Base-by-base conservation (phyloP, 805 yeast species). In the Wickerhamiella kurtzmanii region DNA sequence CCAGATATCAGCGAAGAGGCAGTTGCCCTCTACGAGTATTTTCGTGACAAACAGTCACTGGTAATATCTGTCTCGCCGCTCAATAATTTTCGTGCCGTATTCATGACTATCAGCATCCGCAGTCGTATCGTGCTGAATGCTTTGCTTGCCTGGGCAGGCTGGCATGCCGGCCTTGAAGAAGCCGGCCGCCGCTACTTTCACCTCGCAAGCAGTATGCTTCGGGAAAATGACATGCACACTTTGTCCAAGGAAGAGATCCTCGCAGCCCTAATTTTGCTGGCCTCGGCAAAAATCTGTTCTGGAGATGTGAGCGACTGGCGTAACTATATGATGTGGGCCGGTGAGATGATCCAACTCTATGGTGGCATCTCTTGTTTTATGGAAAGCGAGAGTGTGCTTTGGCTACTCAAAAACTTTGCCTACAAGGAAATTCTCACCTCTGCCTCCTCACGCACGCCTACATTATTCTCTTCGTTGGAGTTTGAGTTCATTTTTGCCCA, bases 301-400 rank as follows among this genome's bases (percentile, higher is more conserved):
- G 94, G 94, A 5, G 94, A 84, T 60, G 85, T 82, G 35, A 71
- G 71, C 35, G 75, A 78, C 57, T 84, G 94, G 94, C 73, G 80
- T 2, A 68, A 74, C 22, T 75, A 79, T 55, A 65, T 84, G 48
- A 70, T 71, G 38, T 72, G 77, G 71, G 86, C 87, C 1, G 79
- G 84, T 41, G 73, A 73, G 48, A 64, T 83, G 22, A 73, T 84
- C 36, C 66, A 69, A 47, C 60, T 68, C 45, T 71, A 77, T 50
- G 89, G 88, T 13, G 89, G 89, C 0, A 62, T 80, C 17, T 59
- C 62, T 39, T 64, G 61, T 37, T 70, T 77, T 61, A 72, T 71
- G 53, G 67, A 65, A 25, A 71, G 73, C 56, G 74, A 74, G 51
- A 79, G 76, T 52, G 64, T 78, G 52, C 76, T 79, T 51, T 83